phyloP scores from a whole-genome alignment of 805 yeast genomes.

The Cyberlindnera saturnus region DNA sequence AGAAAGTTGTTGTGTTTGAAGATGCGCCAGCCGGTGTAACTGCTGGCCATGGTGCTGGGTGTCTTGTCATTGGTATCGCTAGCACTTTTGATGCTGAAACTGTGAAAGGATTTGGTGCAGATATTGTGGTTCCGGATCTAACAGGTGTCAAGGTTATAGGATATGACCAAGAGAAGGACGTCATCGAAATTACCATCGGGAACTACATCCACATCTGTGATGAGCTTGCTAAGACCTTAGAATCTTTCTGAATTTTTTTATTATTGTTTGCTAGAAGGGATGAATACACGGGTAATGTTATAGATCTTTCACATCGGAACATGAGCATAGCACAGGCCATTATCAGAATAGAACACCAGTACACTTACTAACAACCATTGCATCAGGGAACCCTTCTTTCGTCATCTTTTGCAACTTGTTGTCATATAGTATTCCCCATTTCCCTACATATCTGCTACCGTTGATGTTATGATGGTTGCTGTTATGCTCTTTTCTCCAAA shows the following conservation, averaged over 20 bases:
- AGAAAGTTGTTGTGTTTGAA: slow-evolving; percentile 63
- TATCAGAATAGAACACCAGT: slow-evolving; percentile 11
- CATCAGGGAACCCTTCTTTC: slow-evolving; percentile 2
- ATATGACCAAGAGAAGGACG: slow-evolving; percentile 37
- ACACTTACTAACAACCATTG: slow-evolving; percentile 16
- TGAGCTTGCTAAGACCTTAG: not conserved
- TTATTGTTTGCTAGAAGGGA: not conserved
- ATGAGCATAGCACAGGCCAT: too few species aligned
- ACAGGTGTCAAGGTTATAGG: slow-evolving; percentile 52
- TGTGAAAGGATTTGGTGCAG: slow-evolving; percentile 71
- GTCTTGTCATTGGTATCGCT: slow-evolving; percentile 77
- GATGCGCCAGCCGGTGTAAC: slow-evolving; percentile 86
- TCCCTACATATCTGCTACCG: slow-evolving; percentile 28
- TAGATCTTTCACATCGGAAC: not conserved
- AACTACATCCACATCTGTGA: slow-evolving; percentile 24
- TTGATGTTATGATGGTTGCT: slow-evolving; percentile 21
- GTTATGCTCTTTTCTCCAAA: slow-evolving; percentile 29
- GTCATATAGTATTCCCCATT: slow-evolving; percentile 37
- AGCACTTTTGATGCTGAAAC: slow-evolving; percentile 66
- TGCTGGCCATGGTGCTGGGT: slow-evolving; percentile 82
- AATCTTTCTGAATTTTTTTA: not conserved
- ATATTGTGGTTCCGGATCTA: slow-evolving; percentile 70
- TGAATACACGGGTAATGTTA: not conserved
- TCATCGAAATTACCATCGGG: slow-evolving; percentile 30
- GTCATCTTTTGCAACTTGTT: slow-evolving; percentile 20